phyloP scores from a whole-genome alignment of 768 basidiomycete species.

The Mycena crocata region DNA sequence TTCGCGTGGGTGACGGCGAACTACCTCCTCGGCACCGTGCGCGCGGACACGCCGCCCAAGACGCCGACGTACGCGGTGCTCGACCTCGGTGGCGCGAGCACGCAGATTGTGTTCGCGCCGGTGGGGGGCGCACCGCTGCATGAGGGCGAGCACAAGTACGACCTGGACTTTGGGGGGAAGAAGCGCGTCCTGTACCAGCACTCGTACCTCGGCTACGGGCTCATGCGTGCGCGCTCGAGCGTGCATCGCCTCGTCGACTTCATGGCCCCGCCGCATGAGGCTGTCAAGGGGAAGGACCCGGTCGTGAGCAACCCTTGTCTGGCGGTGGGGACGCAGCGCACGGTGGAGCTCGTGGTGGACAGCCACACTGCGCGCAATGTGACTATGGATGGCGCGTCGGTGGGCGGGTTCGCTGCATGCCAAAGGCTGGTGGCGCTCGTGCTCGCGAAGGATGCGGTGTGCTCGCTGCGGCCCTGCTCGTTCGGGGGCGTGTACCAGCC shows the following conservation, averaged over 20 bases:
- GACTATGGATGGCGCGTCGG: conserved; percentile 86
- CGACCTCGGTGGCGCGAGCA: conserved; percentile 96
- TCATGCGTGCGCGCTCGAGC: conserved; percentile 87
- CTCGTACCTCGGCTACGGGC: conserved; percentile 96
- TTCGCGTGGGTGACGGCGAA: conserved; percentile 99
- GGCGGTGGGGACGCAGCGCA: conserved; percentile 68
- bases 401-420: conserved; percentile 90
- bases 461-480: conserved; percentile 95
- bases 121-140: conserved; percentile 60
- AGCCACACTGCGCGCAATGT: conserved; percentile 77
- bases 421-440: conserved; percentile 86
- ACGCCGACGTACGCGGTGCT: no score
- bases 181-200: conserved; percentile 92
- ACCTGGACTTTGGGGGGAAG: conserved; percentile 78
- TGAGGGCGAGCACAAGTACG: conserved; percentile 94
- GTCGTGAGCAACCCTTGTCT: conserved; percentile 83
- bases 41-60: no score
- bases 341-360: conserved; percentile 72
- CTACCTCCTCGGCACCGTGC: conserved; percentile 85
- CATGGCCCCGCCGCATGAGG: conserved; percentile 52
- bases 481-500: conserved; percentile 99
- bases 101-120: conserved; percentile 98
- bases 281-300: not conserved
- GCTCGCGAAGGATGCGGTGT: no score
- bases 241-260: conserved; percentile 95